These are phyloP conservation scores for Colletotrichum eleusines DNA, from an alignment of 2,329 filamentous ascomycete species.

Conservation along the genomic window DNA sequence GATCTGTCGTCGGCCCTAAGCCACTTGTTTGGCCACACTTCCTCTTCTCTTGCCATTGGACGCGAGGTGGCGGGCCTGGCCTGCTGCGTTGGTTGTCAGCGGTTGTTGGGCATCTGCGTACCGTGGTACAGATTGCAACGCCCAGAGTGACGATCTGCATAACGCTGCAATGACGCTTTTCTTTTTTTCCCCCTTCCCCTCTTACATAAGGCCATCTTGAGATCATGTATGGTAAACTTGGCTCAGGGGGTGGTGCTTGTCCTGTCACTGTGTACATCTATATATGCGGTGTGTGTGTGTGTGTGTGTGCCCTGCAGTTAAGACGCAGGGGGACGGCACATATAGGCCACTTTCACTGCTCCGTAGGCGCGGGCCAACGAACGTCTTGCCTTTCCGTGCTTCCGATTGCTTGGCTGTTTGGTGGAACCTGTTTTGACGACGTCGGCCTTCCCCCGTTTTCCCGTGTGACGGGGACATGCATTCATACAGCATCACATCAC, in stretches of 20 bases:
- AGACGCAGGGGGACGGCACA: constrained; percentile 38
- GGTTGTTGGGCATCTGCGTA: neutral
- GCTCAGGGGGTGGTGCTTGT: neutral
- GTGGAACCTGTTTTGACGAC: neutral
- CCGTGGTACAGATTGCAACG: neutral
- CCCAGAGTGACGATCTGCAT: neutral
- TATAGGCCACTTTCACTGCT: constrained; percentile 19
- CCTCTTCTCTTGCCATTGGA: neutral
- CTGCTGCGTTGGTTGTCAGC: too few relatives aligned
- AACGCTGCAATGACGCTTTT: constrained; percentile 26
- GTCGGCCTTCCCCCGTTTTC: neutral
- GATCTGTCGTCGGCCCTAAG: constrained; percentile 8
- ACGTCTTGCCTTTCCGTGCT: neutral
- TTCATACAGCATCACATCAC: neutral
- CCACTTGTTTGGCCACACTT: constrained; percentile 32
- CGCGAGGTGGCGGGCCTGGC: too few relatives aligned
- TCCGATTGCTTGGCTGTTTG: constrained; percentile 1
- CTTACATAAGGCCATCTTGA: neutral
- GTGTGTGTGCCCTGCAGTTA: constrained; percentile 36
- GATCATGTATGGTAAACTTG: constrained; percentile 21
- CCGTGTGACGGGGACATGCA: neutral
- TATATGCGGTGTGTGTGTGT: neutral
- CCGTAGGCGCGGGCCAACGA: constrained; percentile 30
- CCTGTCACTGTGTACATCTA: too few relatives aligned
- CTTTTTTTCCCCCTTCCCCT: neutral